Evolutionary conservation across 2,329 filamentous ascomycete genomes (phyloP), one percentile per base, ranked within the genome.

Genomic region (Colletotrichum gigasporum): DNA sequence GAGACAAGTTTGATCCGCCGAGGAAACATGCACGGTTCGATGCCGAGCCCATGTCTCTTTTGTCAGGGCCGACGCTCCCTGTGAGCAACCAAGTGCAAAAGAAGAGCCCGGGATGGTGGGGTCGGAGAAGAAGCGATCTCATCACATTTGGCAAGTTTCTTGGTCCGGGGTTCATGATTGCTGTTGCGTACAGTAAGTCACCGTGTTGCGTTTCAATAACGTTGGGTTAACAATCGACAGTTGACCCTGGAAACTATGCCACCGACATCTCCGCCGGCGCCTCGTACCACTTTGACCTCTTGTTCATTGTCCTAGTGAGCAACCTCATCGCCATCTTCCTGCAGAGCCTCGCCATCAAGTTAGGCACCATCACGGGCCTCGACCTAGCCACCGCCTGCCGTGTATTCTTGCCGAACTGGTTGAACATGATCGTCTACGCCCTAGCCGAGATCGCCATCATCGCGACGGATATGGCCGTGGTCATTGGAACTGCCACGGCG

Each of bases 311-410:
- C 41, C 79, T 92, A 10, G 80, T 91, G 70, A 88, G 87, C 74
- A 92, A 92, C 72, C 69, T 91, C 48, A 90, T 92, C 70, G 90
- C 90, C 69, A 91, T 92, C 57, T 86, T 91, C 68, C 80, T 92
- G n/a, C 90, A 92, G 74, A 86, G 83, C 24, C 82, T 92, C 2
- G 86, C 86, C 69, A 87, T 91, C 75, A 91, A 91, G 72, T 82
- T 92, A 6, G 90, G 90, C 34, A 90, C 87, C 10, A 88, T 92
- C 66, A 91, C 86, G 1, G 90, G 90, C 3, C 76, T 91, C 55
- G 89, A 91, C 69, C 79, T 92, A n/a, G 87, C 90, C 1, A 83
- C 90, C 65, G 87, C 88, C 11, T 91, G 87, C 70, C 84, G 89
- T 32, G 86, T 83, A 12, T 88, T 89, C 71, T 80, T 91, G 11